Evolutionary conservation across 2,329 filamentous ascomycete genomes (phyloP).

Genomic region (Basipetospora chlamydospora): DNA sequence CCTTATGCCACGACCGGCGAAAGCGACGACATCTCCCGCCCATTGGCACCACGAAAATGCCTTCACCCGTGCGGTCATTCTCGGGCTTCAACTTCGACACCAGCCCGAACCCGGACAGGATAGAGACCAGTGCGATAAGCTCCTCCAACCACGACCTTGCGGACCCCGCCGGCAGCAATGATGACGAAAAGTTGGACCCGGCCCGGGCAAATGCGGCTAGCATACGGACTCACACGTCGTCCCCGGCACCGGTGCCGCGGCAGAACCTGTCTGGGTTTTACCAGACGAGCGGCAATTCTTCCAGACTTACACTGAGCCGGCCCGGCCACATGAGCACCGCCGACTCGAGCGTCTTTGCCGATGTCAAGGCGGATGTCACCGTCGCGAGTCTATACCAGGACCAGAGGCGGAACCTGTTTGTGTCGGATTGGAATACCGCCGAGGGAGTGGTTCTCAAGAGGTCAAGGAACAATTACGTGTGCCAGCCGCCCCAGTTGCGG

Average conservation of each 20-base stretch:
- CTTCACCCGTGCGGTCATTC: too few species aligned
- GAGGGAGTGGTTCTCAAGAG: constrained; percentile 22
- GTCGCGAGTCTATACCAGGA: constrained; percentile 9
- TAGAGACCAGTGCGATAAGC: too few species aligned
- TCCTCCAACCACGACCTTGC: too few species aligned
- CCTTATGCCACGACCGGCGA: too few species aligned
- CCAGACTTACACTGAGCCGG: neutral
- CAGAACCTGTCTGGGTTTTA: neutral
- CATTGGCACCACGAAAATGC: too few species aligned
- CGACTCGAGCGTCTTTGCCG: constrained; percentile 4
- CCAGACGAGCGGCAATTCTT: constrained; percentile 2
- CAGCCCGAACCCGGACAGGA: too few species aligned
- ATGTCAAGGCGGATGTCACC: constrained; percentile 9
- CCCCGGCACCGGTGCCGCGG: neutral
- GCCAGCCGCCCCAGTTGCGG: constrained; percentile 14
- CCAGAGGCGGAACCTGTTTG: constrained; percentile 8
- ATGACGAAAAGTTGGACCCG: too few species aligned
- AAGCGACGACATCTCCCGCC: too few species aligned
- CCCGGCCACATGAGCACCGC: constrained; percentile 1
- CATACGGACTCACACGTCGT: too few species aligned
- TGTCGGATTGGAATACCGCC: constrained; percentile 4
- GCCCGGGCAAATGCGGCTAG: too few species aligned
- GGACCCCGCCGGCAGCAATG: too few species aligned
- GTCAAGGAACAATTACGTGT: constrained; percentile 26
- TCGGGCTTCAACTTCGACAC: too few species aligned